phyloP scores from a whole-genome alignment of 2,329 filamentous ascomycete species.

The Dactylellina parvicollis region DNA sequence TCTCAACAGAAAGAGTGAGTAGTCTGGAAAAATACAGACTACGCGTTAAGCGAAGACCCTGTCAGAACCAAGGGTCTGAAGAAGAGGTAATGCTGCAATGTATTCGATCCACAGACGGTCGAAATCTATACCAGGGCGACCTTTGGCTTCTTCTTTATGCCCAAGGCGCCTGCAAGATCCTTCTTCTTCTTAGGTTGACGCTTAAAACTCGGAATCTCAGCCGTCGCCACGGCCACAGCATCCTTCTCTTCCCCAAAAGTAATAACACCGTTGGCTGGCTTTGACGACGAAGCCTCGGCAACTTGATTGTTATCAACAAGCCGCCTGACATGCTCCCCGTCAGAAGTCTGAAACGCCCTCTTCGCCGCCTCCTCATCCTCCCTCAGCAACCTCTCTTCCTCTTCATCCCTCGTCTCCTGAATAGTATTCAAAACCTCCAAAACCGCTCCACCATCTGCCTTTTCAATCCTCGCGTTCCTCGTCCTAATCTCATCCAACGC shows the following conservation, averaged over 20 bases:
- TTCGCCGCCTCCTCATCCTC: conserved; percentile 86
- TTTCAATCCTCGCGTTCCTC: conserved; percentile 85
- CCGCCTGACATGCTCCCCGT: conserved; percentile 57
- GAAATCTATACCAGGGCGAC: conserved; percentile 65
- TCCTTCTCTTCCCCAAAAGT: conserved; percentile 59
- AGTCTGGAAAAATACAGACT: too few relatives aligned
- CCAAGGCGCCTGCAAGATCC: conserved; percentile 76
- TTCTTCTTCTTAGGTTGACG: conserved; percentile 87
- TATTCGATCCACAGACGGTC: conserved; percentile 5
- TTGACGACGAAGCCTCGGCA: conserved; percentile 23
- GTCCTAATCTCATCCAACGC: conserved; percentile 93
- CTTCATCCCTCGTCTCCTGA: conserved; percentile 68
- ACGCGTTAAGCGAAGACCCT: too few relatives aligned
- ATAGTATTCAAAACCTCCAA: conserved; percentile 67
- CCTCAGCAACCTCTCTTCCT: conserved; percentile 73
- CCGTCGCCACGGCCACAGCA: conserved; percentile 58
- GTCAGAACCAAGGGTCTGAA: too few relatives aligned
- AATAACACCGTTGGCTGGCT: conserved; percentile 57
- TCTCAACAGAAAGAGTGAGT: too few relatives aligned
- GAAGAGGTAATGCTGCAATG: too few relatives aligned
- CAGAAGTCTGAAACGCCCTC: conserved; percentile 73
- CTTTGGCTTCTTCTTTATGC: conserved; percentile 83
- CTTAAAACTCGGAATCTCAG: conserved; percentile 72
- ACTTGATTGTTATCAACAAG: conserved; percentile 53
- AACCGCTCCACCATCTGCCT: conserved; percentile 74